Evolutionary conservation across 2,329 filamentous ascomycete genomes (phyloP).

Genomic region (Aspergillus awamori): DNA sequence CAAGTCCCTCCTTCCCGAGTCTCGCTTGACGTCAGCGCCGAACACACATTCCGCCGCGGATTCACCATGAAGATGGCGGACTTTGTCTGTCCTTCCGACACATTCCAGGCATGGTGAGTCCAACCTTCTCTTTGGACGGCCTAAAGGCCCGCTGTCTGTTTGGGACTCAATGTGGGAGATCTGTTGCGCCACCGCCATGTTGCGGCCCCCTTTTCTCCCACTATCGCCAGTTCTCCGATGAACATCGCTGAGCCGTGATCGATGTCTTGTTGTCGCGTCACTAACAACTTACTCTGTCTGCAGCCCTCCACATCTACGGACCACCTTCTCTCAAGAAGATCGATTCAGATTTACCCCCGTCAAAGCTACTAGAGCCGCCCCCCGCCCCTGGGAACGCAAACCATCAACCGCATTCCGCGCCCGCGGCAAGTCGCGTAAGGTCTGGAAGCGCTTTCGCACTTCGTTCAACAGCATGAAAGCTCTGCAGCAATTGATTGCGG

Average conservation of each 20-base stretch:
- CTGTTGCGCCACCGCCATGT: neutral
- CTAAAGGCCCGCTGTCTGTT: neutral
- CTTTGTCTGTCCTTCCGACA: constrained; percentile 9
- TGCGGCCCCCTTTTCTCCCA: neutral
- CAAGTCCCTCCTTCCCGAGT: neutral
- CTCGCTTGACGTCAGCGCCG: neutral
- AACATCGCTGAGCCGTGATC: neutral
- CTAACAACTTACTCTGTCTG: neutral
- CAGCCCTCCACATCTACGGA: constrained; percentile 6
- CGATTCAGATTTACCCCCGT: constrained; percentile 48
- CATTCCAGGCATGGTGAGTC: constrained; percentile 9
- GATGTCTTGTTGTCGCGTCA: neutral
- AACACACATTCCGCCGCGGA: constrained; percentile 6
- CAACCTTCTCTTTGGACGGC: neutral
- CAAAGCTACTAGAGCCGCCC: constrained; percentile 36
- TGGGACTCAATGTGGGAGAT: neutral
- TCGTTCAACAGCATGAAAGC: constrained; percentile 40
- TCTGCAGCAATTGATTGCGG: constrained; percentile 29
- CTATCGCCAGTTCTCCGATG: neutral
- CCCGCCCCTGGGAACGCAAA: constrained; percentile 50
- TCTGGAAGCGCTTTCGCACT: constrained; percentile 50
- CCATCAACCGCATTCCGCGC: constrained; percentile 45
- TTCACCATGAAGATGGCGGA: constrained; percentile 8
- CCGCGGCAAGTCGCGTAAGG: constrained; percentile 46
- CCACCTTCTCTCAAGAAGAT: constrained; percentile 21